Evolutionary conservation across 495 filamentous ascomycete species (phyloP).

Genomic region (Aeminium ludgeri): DNA sequence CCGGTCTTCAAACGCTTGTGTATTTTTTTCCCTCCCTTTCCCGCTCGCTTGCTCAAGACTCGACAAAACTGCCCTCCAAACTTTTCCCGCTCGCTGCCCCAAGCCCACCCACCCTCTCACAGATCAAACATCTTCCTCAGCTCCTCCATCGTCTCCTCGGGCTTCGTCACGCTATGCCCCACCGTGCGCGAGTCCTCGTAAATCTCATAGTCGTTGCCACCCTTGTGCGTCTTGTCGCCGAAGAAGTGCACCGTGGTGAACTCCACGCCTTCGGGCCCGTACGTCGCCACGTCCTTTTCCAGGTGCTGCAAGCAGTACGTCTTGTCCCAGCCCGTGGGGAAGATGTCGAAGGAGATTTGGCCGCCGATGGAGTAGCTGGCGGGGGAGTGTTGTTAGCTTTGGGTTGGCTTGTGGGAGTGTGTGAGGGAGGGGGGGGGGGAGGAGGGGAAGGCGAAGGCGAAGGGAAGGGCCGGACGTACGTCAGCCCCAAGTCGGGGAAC

Average conservation of each 20-base stretch:
- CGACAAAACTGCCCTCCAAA: too few relatives aligned
- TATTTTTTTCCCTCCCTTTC: too few relatives aligned
- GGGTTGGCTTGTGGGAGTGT: neutral
- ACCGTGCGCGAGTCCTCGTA: slow-evolving; percentile 62
- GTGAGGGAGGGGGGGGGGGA: slow-evolving; percentile 1
- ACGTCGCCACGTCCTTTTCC: slow-evolving; percentile 54
- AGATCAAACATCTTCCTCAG: slow-evolving; percentile 56
- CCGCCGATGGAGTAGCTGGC: slow-evolving; percentile 83
- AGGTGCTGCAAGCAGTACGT: slow-evolving; percentile 88
- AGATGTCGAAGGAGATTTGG: slow-evolving; percentile 95
- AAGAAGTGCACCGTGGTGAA: slow-evolving; percentile 94
- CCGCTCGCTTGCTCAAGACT: too few relatives aligned
- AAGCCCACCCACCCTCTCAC: neutral
- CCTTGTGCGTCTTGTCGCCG: slow-evolving; percentile 77
- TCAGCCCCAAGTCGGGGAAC: slow-evolving; percentile 70
- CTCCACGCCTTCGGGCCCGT: slow-evolving; percentile 39
- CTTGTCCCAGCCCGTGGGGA: slow-evolving; percentile 96
- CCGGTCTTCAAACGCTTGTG: too few relatives aligned
- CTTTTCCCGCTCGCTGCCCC: too few relatives aligned
- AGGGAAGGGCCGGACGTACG: slow-evolving; percentile 35
- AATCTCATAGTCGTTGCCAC: slow-evolving; percentile 94
- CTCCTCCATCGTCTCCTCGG: slow-evolving; percentile 62
- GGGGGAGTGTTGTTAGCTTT: neutral
- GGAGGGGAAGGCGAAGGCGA: neutral
- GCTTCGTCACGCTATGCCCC: slow-evolving; percentile 65